Conservation (phyloP, 2,329 filamentous ascomycete species). For the Curvularia spicifera region DNA sequence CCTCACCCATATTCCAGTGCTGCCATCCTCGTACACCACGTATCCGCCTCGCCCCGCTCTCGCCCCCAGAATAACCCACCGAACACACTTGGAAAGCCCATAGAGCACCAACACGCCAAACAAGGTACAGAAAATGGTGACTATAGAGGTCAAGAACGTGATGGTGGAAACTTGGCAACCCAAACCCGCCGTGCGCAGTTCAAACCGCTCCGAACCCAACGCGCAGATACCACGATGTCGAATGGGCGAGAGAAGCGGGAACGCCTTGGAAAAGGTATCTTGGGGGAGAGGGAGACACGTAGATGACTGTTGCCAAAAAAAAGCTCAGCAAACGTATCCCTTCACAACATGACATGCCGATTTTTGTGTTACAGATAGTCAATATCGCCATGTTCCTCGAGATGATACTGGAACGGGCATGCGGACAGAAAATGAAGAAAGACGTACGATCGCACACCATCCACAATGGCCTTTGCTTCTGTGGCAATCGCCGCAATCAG, state of each 20-base stretch:
- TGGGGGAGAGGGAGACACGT: slow-evolving; percentile 53
- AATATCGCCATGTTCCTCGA: neutral
- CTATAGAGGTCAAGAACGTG: slow-evolving; percentile 53
- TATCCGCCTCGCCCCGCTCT: slow-evolving; percentile 37
- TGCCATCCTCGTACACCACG: slow-evolving; percentile 38
- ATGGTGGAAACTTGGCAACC: slow-evolving; percentile 57
- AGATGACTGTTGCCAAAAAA: slow-evolving; percentile 38
- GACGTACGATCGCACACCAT: slow-evolving; percentile 54
- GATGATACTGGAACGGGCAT: neutral
- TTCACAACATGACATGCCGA: neutral
- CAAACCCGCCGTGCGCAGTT: slow-evolving; percentile 53
- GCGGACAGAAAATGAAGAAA: neutral
- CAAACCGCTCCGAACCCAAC: slow-evolving; percentile 52
- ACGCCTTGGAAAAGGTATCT: slow-evolving; percentile 45
- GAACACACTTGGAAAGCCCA: slow-evolving; percentile 27
- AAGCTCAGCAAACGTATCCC: neutral
- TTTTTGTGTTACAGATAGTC: neutral
- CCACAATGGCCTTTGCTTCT: slow-evolving; percentile 48
- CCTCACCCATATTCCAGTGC: slow-evolving; percentile 41
- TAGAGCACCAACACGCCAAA: slow-evolving; percentile 49
- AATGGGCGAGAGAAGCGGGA: slow-evolving; percentile 51
- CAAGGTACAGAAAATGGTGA: slow-evolving; percentile 53
- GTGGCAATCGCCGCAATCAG: slow-evolving; percentile 48
- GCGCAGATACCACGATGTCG: slow-evolving; percentile 46
- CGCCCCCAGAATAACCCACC: slow-evolving; percentile 19